Conservation (phyloP, 257 asterid species). For the Solanum corneliomulleri region DNA sequence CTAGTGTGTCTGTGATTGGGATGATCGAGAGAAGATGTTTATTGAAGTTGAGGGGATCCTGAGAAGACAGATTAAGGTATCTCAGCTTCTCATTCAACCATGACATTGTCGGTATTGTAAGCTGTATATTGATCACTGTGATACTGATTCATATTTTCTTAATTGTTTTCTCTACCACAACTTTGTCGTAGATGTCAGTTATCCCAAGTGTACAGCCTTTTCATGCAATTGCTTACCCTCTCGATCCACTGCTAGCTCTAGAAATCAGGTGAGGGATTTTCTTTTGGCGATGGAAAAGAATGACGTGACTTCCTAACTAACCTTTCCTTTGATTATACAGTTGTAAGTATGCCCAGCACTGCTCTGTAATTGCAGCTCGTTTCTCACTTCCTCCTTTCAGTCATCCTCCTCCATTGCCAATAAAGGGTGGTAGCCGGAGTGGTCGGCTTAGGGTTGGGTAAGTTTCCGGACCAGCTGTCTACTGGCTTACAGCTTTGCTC, state of each 20-base stretch:
- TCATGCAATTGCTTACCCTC: slow-evolving; percentile 99
- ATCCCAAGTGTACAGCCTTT: slow-evolving; percentile 99
- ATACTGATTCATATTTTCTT: neutral
- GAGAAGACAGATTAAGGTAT: slow-evolving; percentile 88
- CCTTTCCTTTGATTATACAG: slow-evolving; percentile 21
- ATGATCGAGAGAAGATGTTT: slow-evolving; percentile 88
- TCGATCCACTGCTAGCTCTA: slow-evolving; percentile 85
- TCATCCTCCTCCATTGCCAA: slow-evolving; percentile 72
- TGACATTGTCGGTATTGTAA: neutral
- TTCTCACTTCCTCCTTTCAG: slow-evolving; percentile 76
- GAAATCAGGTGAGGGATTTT: slow-evolving; percentile 64
- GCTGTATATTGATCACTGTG: neutral
- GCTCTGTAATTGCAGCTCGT: slow-evolving; percentile 87
- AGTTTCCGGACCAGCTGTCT: neutral
- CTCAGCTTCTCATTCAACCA: neutral
- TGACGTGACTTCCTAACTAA: neutral
- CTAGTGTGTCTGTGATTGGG: slow-evolving; percentile 98
- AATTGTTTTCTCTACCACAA: neutral
- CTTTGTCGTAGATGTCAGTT: slow-evolving; percentile 55
- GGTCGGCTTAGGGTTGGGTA: slow-evolving; percentile 84
- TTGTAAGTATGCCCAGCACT: slow-evolving; percentile 91
- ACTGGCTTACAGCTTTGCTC: neutral
- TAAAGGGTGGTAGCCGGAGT: slow-evolving; percentile 54
- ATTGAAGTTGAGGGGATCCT: slow-evolving; percentile 92
- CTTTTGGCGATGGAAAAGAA: neutral